These are phyloP conservation scores for Medicago arabica DNA, from an alignment of 306 rosid species.

Conservation along the genomic window DNA sequence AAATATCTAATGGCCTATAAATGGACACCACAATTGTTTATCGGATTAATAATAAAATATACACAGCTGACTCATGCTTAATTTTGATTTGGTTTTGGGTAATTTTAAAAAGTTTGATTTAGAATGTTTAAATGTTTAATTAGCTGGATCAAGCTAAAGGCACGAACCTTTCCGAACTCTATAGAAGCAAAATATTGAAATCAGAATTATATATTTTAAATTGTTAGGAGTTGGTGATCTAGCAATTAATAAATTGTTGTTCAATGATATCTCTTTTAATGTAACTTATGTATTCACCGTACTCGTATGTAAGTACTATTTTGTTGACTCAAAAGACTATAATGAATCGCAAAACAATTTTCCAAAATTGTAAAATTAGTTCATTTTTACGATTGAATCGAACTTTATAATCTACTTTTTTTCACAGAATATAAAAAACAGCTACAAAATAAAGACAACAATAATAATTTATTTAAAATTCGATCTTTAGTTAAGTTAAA, in stretches of 20 bases:
- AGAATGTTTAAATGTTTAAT: slow-evolving; percentile 37
- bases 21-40: slow-evolving; percentile 46
- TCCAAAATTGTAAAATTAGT: no score
- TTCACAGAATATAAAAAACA: no score
- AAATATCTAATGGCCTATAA: slow-evolving; percentile 34
- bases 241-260: slow-evolving; percentile 4
- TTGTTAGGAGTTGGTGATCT: slow-evolving; percentile 22
- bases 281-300: no score
- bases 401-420: no score
- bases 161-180: slow-evolving; percentile 28
- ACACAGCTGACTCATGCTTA: slow-evolving; percentile 28
- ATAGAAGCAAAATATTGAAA: slow-evolving; percentile 31
- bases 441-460: no score
- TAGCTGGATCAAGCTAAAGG: slow-evolving; percentile 44
- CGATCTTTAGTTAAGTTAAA: no score
- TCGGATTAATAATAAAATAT: slow-evolving; percentile 37
- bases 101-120: slow-evolving; percentile 24
- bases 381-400: no score
- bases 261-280: no score
- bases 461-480: no score
- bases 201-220: neutral
- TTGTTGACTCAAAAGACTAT: no score
- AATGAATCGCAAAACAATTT: no score
- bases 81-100: slow-evolving; percentile 42
- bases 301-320: no score